Percentiles rank a stretch among this genome's conserved stretches.
phyloP scores from a whole-genome alignment of 1,139 yeast species.

The Hansenula sp. region DNA sequence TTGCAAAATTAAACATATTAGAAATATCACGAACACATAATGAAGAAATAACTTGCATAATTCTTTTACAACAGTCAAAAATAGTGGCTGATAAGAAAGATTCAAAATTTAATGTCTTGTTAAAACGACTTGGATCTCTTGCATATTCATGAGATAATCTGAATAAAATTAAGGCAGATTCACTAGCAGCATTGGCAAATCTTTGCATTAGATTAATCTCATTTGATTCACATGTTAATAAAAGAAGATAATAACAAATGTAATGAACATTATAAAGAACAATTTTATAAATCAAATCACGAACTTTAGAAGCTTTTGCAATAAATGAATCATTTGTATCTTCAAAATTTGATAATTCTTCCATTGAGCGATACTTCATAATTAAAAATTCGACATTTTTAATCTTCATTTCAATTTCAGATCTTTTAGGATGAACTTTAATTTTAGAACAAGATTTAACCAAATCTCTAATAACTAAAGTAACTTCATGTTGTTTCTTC shows the following conservation, averaged over 20 bases:
- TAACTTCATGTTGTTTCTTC: constrained; percentile 26
- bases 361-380: constrained; percentile 14
- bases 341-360: constrained; percentile 8
- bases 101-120: constrained; percentile 20
- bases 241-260: constrained; percentile 22
- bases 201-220: constrained; percentile 15
- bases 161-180: constrained; percentile 22
- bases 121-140: constrained; percentile 12
- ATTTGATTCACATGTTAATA: constrained; percentile 21
- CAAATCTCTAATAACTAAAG: constrained; percentile 25
- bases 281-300: constrained; percentile 21
- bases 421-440: constrained; percentile 25
- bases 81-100: constrained; percentile 19
- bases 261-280: constrained; percentile 16
- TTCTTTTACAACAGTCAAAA: constrained; percentile 17
- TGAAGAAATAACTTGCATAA: constrained; percentile 15
- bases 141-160: constrained; percentile 19
- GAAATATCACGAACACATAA: constrained; percentile 18
- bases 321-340: constrained; percentile 13
- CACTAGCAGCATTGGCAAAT: constrained; percentile 20
- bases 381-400: constrained; percentile 27
- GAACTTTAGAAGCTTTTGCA: constrained; percentile 15
- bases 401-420: constrained; percentile 26
- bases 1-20: constrained; percentile 16
- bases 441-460: constrained; percentile 25